Evolutionary conservation across 1,139 yeast species (phyloP).

Genomic region (Blastobotrys serpentis): DNA sequence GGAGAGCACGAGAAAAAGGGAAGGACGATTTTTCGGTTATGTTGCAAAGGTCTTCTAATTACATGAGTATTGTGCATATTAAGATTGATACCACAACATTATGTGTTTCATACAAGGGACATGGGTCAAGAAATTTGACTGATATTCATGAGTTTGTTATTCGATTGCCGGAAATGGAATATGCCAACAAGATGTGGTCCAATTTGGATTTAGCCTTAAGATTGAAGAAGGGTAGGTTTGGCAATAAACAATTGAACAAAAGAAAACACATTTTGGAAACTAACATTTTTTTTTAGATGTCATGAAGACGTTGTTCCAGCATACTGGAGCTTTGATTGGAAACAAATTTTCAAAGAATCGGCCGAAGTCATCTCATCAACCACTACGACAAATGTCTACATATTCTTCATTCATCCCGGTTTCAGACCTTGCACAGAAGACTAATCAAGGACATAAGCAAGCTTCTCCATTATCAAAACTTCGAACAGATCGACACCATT

Average conservation of each 20-base stretch:
- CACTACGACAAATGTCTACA: conserved; percentile 36
- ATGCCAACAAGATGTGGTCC: conserved; percentile 73
- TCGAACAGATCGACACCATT: neutral
- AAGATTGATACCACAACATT: conserved; percentile 54
- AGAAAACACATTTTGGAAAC: neutral
- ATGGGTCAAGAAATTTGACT: conserved; percentile 61
- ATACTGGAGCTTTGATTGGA: conserved; percentile 76
- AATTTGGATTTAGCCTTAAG: conserved; percentile 66
- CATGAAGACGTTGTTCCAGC: conserved; percentile 63
- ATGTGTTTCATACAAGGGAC: conserved; percentile 73
- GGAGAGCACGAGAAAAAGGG: conserved; percentile 1
- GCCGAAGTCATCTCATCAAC: conserved; percentile 26
- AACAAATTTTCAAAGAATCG: conserved; percentile 60
- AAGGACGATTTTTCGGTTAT: conserved; percentile 48
- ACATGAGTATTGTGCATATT: conserved; percentile 61
- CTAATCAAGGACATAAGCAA: neutral
- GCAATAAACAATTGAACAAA: too few species aligned
- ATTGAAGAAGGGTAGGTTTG: conserved; percentile 50
- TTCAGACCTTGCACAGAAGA: conserved; percentile 30
- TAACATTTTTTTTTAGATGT: conserved; percentile 44
- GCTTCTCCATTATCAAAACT: neutral
- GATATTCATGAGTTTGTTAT: conserved; percentile 71
- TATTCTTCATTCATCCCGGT: conserved; percentile 38
- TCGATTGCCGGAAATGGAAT: conserved; percentile 62
- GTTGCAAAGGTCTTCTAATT: conserved; percentile 64